A percentile compares a stretch with the other conserved stretches of the same genome.
These are phyloP conservation scores for Irpex sp. DNA, from an alignment of 1,284 basidiomycete genomes.

Conservation along the genomic window DNA sequence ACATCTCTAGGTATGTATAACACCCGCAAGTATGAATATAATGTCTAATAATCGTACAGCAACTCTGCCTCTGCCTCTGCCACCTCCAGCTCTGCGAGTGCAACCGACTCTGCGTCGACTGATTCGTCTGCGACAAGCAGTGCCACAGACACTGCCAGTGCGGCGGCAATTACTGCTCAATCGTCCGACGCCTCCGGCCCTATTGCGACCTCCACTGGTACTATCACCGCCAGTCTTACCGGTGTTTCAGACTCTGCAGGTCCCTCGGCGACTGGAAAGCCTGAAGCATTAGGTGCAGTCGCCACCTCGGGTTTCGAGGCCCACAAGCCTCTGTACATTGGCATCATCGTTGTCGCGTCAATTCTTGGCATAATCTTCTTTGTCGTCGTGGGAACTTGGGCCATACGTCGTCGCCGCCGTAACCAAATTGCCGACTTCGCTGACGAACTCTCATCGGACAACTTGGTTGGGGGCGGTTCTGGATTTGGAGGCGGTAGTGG, in stretches of 20 bases:
- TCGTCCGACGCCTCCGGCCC: neutral
- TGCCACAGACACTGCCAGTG: neutral
- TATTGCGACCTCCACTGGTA: neutral
- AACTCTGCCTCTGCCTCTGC: neutral
- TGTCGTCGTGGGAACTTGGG: conserved; percentile 41
- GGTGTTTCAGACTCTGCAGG: conserved; percentile 3
- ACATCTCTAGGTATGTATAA: neutral
- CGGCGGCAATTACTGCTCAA: neutral
- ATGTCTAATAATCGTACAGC: neutral
- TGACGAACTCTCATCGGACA: conserved; percentile 49
- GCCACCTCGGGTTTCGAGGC: conserved; percentile 45
- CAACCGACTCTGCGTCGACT: neutral
- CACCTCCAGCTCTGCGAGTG: neutral
- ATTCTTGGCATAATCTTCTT: conserved; percentile 47
- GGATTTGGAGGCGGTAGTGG: neutral
- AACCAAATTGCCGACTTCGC: conserved; percentile 44
- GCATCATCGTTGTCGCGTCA: conserved; percentile 54
- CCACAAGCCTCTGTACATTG: conserved; percentile 57
- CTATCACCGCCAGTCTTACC: conserved; percentile 2
- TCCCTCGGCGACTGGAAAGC: conserved; percentile 9
- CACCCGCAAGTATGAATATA: neutral
- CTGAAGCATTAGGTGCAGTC: conserved; percentile 14
- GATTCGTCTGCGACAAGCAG: neutral
- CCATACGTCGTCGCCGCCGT: conserved; percentile 46
- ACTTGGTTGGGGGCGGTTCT: conserved; percentile 14